These are phyloP conservation scores for Sextonia rubra DNA, from an alignment of 164 flowering plant genomes.

Conservation along the genomic window DNA sequence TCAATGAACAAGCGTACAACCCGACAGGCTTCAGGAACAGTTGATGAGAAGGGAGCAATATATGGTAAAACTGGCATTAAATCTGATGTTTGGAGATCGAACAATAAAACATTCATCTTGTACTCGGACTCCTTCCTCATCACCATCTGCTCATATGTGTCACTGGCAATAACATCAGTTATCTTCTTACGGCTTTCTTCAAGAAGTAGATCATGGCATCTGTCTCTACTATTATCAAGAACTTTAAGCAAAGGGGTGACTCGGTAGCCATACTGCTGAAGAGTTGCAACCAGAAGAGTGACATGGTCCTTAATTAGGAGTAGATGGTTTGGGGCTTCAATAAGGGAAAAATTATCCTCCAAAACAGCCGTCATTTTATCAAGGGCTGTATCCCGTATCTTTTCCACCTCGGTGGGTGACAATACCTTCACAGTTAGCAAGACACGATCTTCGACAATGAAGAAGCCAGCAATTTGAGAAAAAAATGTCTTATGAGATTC, in stretches of 20 bases:
- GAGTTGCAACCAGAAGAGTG: conserved; percentile 71
- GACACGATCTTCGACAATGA: conserved; percentile 87
- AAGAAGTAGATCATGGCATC: conserved; percentile 78
- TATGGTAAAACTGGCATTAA: conserved; percentile 88
- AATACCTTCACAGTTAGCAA: conserved; percentile 70
- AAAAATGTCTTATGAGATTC: conserved; percentile 70
- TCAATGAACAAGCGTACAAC: conserved; percentile 71
- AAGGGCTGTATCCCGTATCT: conserved; percentile 80
- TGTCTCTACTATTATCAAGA: conserved; percentile 58
- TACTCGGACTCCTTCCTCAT: conserved; percentile 78
- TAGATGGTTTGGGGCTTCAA: conserved; percentile 73
- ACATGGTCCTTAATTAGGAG: conserved; percentile 81
- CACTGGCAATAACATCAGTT: conserved; percentile 45
- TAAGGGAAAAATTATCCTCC: conserved; percentile 62
- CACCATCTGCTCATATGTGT: conserved; percentile 74
- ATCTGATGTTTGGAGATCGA: conserved; percentile 69
- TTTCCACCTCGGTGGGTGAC: conserved; percentile 53
- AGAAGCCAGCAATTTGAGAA: conserved; percentile 79
- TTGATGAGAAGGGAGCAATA: conserved; percentile 81
- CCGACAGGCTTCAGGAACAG: conserved; percentile 78
- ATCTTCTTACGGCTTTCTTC: conserved; percentile 70
- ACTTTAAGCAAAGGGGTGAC: conserved; percentile 61
- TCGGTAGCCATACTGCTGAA: conserved; percentile 74
- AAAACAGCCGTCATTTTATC: conserved; percentile 55
- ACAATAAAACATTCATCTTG: conserved; percentile 50